These are phyloP conservation scores for Cyclotella choctawhatcheeana DNA, from an alignment of 108 stramenopile genomes.

Conservation along the genomic window DNA sequence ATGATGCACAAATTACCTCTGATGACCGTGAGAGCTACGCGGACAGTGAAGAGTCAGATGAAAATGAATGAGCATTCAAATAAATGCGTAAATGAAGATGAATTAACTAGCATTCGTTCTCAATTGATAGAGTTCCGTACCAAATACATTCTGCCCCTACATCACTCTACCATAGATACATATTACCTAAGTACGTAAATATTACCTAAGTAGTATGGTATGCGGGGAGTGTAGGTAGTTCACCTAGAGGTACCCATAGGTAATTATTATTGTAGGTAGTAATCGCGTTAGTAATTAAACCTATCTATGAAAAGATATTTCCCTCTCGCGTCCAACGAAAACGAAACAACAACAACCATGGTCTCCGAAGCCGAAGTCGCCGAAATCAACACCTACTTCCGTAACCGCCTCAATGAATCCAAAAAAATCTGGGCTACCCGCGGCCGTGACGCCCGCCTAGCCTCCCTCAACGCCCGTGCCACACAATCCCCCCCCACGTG, in stretches of 20 bases:
- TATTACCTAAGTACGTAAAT: no score
- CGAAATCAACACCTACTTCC: constrained; percentile 67
- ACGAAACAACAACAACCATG: constrained; percentile 35
- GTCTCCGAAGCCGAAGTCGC: constrained; percentile 47
- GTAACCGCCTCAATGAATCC: constrained; percentile 73
- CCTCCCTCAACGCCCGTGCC: constrained; percentile 57
- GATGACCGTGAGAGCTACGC: background rate
- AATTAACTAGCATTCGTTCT: no score
- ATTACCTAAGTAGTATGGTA: no score
- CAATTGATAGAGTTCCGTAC: no score
- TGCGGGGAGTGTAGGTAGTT: no score
- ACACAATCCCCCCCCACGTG: constrained; percentile 63
- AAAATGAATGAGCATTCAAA: background rate
- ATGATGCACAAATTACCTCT: background rate
- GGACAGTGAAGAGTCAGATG: background rate
- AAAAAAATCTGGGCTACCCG: constrained; percentile 76
- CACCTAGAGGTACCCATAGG: no score
- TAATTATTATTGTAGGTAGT: no score
- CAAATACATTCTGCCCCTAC: no score
- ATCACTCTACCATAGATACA: no score
- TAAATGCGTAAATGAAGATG: no score
- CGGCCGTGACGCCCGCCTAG: constrained; percentile 69
- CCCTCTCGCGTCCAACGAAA: background rate
- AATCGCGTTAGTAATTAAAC: no score
- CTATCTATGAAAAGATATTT: background rate